A percentile compares a stretch with the other conserved stretches of the same genome.
phyloP scores from a whole-genome alignment of 352 stramenopile genomes.

The Hyaloperonospora brassicae region DNA sequence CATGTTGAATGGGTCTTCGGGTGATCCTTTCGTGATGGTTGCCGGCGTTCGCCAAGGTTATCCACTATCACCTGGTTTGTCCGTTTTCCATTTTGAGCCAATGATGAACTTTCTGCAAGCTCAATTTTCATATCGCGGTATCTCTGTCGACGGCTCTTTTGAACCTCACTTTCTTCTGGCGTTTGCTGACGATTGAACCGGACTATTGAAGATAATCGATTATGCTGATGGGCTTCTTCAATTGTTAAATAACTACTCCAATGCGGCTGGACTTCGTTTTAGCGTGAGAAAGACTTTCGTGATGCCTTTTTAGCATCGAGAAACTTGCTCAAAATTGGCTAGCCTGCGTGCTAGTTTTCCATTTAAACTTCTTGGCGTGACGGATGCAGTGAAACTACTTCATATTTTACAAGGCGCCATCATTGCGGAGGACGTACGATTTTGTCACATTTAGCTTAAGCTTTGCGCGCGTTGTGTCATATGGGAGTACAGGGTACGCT shows the following conservation, averaged over 20 bases:
- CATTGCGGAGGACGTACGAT: not conserved
- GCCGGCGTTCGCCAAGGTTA: constrained; percentile 15
- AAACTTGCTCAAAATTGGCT: not conserved
- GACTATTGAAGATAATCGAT: not conserved
- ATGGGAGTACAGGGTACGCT: not conserved
- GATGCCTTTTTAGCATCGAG: not conserved
- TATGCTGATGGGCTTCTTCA: not conserved
- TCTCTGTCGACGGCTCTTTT: not conserved
- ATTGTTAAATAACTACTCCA: not conserved
- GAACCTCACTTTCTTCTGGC: not conserved
- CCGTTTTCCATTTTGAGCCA: constrained; percentile 6
- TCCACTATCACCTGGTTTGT: constrained; percentile 13
- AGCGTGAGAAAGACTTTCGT: not conserved
- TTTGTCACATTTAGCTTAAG: not conserved
- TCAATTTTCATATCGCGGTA: not conserved
- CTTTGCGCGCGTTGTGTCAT: not conserved
- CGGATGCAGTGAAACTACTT: not conserved
- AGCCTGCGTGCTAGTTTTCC: not conserved
- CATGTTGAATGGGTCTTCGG: constrained; percentile 7
- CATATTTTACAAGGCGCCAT: not conserved
- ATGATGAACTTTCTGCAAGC: not conserved
- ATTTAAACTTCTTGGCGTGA: not conserved
- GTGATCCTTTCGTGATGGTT: constrained; percentile 5
- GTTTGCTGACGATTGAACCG: not conserved
- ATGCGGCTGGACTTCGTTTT: not conserved